Conservation (phyloP, 2,329 filamentous ascomycete genomes). For the Pseudofabraea citricarpa region DNA sequence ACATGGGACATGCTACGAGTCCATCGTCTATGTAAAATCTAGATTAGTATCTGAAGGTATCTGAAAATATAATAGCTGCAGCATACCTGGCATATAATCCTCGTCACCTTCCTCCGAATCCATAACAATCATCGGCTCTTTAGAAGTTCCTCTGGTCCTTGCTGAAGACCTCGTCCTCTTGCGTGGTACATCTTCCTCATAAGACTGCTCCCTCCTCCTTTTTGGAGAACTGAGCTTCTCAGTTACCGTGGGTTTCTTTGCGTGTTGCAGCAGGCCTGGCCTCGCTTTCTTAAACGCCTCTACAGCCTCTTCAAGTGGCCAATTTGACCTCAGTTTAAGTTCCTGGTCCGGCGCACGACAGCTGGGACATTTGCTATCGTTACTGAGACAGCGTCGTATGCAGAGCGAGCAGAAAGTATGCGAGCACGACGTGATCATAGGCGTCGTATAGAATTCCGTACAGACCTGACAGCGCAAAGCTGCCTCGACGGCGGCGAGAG, state of each 20-base stretch:
- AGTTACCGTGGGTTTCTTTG: constrained; percentile 39
- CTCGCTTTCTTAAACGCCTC: constrained; percentile 69
- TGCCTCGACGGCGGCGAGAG: constrained; percentile 69
- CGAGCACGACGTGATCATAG: constrained; percentile 89
- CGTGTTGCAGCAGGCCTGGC: constrained; percentile 57
- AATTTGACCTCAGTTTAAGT: constrained; percentile 78
- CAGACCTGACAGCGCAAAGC: constrained; percentile 92
- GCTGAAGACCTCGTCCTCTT: constrained; percentile 51
- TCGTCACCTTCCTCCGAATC: constrained; percentile 22
- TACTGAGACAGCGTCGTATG: constrained; percentile 78
- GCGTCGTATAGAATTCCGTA: constrained; percentile 94
- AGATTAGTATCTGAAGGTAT: background rate
- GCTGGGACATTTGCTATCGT: constrained; percentile 81
- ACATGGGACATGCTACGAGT: constrained; percentile 80
- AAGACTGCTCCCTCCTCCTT: constrained; percentile 38
- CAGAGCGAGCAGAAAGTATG: constrained; percentile 97
- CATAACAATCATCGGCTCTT: constrained; percentile 28
- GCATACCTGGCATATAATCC: constrained; percentile 24
- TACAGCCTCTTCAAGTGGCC: constrained; percentile 79
- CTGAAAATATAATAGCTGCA: constrained; percentile 2
- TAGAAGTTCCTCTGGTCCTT: constrained; percentile 37
- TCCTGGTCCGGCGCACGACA: constrained; percentile 79
- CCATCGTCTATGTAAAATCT: constrained; percentile 37
- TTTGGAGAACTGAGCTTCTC: constrained; percentile 38
- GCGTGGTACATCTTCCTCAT: constrained; percentile 24